phyloP scores from a whole-genome alignment of 495 filamentous ascomycete genomes.

The Aspergillus diversus region DNA sequence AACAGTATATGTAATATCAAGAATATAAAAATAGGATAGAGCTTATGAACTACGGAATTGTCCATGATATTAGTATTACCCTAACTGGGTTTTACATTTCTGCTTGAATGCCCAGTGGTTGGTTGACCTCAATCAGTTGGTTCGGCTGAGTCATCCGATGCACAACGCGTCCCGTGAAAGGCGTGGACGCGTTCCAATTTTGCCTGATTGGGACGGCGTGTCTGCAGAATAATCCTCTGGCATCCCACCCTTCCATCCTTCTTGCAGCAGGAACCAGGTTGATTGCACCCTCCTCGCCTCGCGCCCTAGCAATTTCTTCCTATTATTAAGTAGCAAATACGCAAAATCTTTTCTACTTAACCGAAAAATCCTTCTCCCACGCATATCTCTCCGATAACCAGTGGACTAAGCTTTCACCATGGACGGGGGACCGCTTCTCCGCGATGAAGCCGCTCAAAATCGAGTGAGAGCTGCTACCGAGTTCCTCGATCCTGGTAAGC shows the following conservation, averaged over 20 bases:
- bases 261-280: conserved; percentile 10
- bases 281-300: conserved; percentile 5
- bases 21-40: conserved; percentile 11
- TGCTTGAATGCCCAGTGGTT: too few relatives aligned
- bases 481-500: conserved; percentile 84
- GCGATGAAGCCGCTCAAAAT: conserved; percentile 80
- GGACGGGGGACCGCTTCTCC: conserved; percentile 67
- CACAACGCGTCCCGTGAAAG: conserved; percentile 25
- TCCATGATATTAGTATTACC: too few relatives aligned
- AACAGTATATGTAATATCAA: conserved; percentile 3
- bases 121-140: background rate
- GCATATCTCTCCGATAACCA: conserved; percentile 20
- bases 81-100: too few relatives aligned
- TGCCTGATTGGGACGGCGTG: conserved; percentile 41
- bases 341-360: background rate
- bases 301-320: background rate
- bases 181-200: conserved; percentile 43
- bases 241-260: conserved; percentile 25
- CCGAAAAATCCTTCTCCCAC: conserved; percentile 8
- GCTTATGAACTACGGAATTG: background rate
- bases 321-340: background rate
- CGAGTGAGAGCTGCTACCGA: conserved; percentile 79
- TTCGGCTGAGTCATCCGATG: conserved; percentile 22
- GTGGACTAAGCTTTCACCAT: conserved; percentile 47
- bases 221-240: conserved; percentile 31